These are phyloP conservation scores for Xylariaceae sp. DNA, from an alignment of 2,329 filamentous ascomycete genomes.

Conservation along the genomic window DNA sequence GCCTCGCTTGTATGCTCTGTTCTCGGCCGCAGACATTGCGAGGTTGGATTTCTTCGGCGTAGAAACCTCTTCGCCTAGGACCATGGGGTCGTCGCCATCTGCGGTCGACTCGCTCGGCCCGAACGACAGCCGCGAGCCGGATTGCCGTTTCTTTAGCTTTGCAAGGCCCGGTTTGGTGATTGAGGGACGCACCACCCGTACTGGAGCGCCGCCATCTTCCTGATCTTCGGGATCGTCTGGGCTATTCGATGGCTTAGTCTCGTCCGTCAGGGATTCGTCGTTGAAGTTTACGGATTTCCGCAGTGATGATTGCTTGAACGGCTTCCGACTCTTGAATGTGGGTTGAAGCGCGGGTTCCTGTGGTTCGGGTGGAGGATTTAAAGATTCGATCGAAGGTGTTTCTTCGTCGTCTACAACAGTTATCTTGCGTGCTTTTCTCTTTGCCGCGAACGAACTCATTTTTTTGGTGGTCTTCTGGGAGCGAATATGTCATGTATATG, in stretches of 20 bases:
- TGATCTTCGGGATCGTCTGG: slow-evolving; percentile 33
- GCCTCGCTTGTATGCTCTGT: slow-evolving; percentile 55
- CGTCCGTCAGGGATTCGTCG: slow-evolving; percentile 32
- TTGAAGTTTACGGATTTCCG: slow-evolving; percentile 50
- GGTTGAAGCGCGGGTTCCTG: slow-evolving; percentile 35
- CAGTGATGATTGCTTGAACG: slow-evolving; percentile 53
- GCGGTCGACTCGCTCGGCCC: slow-evolving; percentile 54
- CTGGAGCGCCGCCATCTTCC: slow-evolving; percentile 42
- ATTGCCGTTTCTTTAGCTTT: slow-evolving; percentile 63
- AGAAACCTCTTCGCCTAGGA: slow-evolving; percentile 41
- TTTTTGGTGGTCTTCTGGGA: slow-evolving; percentile 21
- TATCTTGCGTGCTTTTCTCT: slow-evolving; percentile 71
- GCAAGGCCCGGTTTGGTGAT: slow-evolving; percentile 43
- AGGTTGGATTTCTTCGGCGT: slow-evolving; percentile 59
- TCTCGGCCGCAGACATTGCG: slow-evolving; percentile 59
- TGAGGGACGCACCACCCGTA: slow-evolving; percentile 43
- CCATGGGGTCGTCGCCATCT: slow-evolving; percentile 39
- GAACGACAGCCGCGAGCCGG: slow-evolving; percentile 66
- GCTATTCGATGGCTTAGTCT: slow-evolving; percentile 16
- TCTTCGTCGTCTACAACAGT: slow-evolving; percentile 59
- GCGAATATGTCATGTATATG: not conserved
- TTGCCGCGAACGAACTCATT: slow-evolving; percentile 53
- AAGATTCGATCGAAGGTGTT: slow-evolving; percentile 16
- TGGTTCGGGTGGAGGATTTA: slow-evolving; percentile 26
- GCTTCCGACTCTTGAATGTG: slow-evolving; percentile 42